Conservation (phyloP, 1,139 yeast species). For the Taphrina sp. region DNA sequence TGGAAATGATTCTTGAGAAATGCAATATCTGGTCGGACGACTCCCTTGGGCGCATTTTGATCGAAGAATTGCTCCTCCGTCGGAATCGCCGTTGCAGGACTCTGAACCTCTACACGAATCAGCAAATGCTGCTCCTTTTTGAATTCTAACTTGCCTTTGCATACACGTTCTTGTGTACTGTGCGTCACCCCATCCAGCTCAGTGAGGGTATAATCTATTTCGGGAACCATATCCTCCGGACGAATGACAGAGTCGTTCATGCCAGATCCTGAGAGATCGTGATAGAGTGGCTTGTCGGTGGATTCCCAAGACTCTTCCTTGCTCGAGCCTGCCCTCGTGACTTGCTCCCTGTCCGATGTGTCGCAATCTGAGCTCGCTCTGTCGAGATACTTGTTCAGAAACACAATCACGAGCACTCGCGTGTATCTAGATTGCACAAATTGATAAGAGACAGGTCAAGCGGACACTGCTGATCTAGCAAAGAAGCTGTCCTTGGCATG, state of each 20-base stretch:
- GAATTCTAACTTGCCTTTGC: constrained; percentile 6
- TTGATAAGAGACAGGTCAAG: too few species aligned
- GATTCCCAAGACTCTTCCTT: too few species aligned
- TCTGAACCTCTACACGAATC: constrained; percentile 49
- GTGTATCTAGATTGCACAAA: too few species aligned
- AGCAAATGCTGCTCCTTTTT: background rate
- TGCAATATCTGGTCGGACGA: constrained; percentile 59
- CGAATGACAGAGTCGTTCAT: constrained; percentile 22
- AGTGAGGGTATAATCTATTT: constrained; percentile 26
- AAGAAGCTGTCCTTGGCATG: too few species aligned
- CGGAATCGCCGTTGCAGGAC: constrained; percentile 70
- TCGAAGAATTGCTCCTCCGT: constrained; percentile 65
- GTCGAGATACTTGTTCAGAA: too few species aligned
- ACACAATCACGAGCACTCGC: too few species aligned
- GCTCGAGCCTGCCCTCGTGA: too few species aligned
- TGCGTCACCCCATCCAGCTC: constrained; percentile 27
- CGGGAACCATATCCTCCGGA: constrained; percentile 23
- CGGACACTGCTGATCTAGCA: too few species aligned
- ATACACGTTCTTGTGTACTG: constrained; percentile 28
- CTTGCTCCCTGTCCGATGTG: too few species aligned
- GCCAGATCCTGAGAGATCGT: too few species aligned
- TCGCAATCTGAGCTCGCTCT: too few species aligned
- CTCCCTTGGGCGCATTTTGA: constrained; percentile 45
- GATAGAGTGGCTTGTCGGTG: too few species aligned
- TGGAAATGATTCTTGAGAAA: constrained; percentile 72